Percentiles rank a stretch among this genome's conserved stretches.
phyloP scores from a whole-genome alignment of 768 basidiomycete genomes.

The Pleurotus ostreatus region DNA sequence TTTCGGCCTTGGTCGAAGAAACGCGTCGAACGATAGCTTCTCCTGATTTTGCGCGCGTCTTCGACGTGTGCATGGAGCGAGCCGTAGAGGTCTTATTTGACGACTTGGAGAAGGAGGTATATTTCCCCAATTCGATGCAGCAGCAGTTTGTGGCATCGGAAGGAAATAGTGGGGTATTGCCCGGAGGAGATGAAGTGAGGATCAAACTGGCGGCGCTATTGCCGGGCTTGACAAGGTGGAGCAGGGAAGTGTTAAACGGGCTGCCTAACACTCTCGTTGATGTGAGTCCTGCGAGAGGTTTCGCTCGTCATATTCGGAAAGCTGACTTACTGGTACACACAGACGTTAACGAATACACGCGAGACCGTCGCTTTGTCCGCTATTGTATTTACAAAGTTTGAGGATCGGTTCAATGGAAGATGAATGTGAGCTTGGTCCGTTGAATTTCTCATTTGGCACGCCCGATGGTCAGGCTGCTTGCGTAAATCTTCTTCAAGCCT shows the following conservation, averaged over 20 bases:
- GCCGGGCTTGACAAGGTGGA: constrained; percentile 79
- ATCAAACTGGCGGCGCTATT: constrained; percentile 76
- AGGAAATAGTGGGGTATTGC: constrained; percentile 9
- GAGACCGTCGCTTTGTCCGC: constrained; percentile 71
- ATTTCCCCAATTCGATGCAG: constrained; percentile 26
- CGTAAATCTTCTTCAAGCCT: too few relatives aligned
- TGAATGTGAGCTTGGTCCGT: too few relatives aligned
- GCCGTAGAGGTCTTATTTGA: constrained; percentile 62
- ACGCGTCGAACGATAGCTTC: constrained; percentile 61
- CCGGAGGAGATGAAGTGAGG: constrained; percentile 36
- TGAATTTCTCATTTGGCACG: too few relatives aligned
- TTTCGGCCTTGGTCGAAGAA: constrained; percentile 64
- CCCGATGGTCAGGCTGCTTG: too few relatives aligned
- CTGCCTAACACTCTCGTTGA: constrained; percentile 81
- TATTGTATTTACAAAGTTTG: constrained; percentile 67
- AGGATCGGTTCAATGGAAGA: constrained; percentile 36
- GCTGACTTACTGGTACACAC: neutral
- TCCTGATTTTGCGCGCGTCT: constrained; percentile 64
- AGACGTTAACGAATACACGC: constrained; percentile 60
- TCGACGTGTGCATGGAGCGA: constrained; percentile 70
- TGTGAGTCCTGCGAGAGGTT: constrained; percentile 40
- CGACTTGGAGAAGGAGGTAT: constrained; percentile 63
- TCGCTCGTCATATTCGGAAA: too few relatives aligned
- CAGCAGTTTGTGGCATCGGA: constrained; percentile 15
- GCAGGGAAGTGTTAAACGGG: constrained; percentile 58